Percentiles rank a stretch among this genome's conserved stretches.
Conservation (phyloP, 257 asterid species). For the Henckelia pumila region DNA sequence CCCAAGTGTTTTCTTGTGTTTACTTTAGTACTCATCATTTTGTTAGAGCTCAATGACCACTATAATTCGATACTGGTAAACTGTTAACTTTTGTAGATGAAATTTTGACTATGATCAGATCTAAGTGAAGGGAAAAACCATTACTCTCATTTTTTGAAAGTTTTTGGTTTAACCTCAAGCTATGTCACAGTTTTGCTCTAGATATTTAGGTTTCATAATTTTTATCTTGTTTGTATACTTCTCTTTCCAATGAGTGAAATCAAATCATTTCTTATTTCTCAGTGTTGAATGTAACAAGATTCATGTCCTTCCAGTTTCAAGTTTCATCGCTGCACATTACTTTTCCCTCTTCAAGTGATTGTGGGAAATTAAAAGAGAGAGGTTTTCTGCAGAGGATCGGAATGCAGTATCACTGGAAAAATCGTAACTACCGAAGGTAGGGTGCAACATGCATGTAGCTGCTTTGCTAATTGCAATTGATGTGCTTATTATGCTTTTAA, state of each 20-base stretch:
- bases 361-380: slow-evolving; percentile 59
- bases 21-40: background rate
- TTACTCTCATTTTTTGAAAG: background rate
- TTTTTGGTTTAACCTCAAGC: background rate
- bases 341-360: slow-evolving; percentile 70
- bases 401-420: slow-evolving; percentile 96
- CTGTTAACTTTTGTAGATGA: background rate
- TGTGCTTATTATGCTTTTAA: slow-evolving; percentile 23
- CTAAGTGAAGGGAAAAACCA: background rate
- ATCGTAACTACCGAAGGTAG: slow-evolving; percentile 77
- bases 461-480: slow-evolving; percentile 21
- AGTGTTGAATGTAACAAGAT: slow-evolving; percentile 6
- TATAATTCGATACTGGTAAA: background rate
- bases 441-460: slow-evolving; percentile 19
- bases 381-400: slow-evolving; percentile 92
- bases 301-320: slow-evolving; percentile 54
- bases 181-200: background rate
- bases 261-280: slow-evolving; percentile 8
- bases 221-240: slow-evolving; percentile 18
- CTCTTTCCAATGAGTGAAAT: slow-evolving; percentile 17
- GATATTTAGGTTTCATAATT: background rate
- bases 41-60: slow-evolving; percentile 2
- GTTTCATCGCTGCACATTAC: slow-evolving; percentile 94
- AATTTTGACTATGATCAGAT: slow-evolving; percentile 4
- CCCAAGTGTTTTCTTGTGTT: background rate